Conservation (phyloP, 2,329 filamentous ascomycete species). For the Dendrostoma leiphaemia region DNA sequence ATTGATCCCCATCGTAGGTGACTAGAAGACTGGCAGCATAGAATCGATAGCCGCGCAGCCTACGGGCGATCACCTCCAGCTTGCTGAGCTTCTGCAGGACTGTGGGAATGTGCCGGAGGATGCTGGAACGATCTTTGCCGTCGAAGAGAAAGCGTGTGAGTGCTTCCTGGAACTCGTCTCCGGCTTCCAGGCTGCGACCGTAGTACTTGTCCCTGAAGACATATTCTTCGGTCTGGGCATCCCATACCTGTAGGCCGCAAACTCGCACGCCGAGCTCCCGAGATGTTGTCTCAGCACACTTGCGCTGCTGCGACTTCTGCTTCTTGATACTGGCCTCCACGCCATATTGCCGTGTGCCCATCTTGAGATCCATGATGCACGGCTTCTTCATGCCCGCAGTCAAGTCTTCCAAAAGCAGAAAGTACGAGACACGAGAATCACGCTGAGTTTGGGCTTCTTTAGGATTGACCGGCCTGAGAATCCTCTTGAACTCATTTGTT, state of each 20-base stretch:
- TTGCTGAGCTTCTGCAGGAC: slow-evolving; percentile 81
- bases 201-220: slow-evolving; percentile 99
- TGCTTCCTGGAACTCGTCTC: slow-evolving; percentile 83
- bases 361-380: slow-evolving; percentile 96
- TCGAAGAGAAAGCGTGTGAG: slow-evolving; percentile 90
- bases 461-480: slow-evolving; percentile 67
- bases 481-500: slow-evolving; percentile 37
- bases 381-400: slow-evolving; percentile 95
- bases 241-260: slow-evolving; percentile 96
- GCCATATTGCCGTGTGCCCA: slow-evolving; percentile 97
- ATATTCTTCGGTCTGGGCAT: slow-evolving; percentile 77
- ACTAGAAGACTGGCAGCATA: slow-evolving; percentile 94
- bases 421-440: slow-evolving; percentile 78
- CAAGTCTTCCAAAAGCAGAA: slow-evolving; percentile 88
- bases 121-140: slow-evolving; percentile 75
- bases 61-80: slow-evolving; percentile 79
- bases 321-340: slow-evolving; percentile 91
- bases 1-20: slow-evolving; percentile 86
- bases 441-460: slow-evolving; percentile 69
- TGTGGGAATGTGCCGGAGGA: slow-evolving; percentile 81
- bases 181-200: slow-evolving; percentile 82
- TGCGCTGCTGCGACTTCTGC: slow-evolving; percentile 85
- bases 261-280: slow-evolving; percentile 87
- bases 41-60: slow-evolving; percentile 82
- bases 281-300: slow-evolving; percentile 90